These are phyloP conservation scores for Fragaria ananassa DNA, from an alignment of 306 rosid genomes.

Conservation along the genomic window DNA sequence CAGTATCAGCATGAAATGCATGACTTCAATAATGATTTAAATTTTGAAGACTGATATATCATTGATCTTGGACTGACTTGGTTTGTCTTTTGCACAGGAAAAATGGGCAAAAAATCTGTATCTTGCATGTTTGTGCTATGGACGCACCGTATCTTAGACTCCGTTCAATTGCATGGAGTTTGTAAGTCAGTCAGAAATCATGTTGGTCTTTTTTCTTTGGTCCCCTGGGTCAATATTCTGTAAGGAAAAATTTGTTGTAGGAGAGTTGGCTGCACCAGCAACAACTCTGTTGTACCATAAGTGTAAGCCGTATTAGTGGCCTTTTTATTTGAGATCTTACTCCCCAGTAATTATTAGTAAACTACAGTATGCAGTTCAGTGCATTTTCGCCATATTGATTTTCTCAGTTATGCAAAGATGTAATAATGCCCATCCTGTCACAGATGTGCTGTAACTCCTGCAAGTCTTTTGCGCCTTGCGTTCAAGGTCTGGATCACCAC, in stretches of 20 bases:
- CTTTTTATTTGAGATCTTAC: constrained; percentile 11
- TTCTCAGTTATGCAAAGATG: background rate
- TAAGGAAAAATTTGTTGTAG: constrained; percentile 22
- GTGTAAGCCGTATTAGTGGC: constrained; percentile 18
- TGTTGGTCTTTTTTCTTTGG: background rate
- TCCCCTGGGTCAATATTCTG: constrained; percentile 14
- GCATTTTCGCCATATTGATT: background rate
- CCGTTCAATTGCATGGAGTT: constrained; percentile 14
- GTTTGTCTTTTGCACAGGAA: constrained; percentile 50
- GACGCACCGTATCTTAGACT: constrained; percentile 80
- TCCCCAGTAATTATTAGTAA: constrained; percentile 1
- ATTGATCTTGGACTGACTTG: constrained; percentile 5
- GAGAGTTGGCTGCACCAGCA: constrained; percentile 24
- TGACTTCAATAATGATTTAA: background rate
- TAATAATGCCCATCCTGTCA: background rate
- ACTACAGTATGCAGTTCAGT: constrained; percentile 1
- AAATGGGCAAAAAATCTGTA: constrained; percentile 91
- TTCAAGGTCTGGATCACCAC: background rate
- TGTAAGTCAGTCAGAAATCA: constrained; percentile 13
- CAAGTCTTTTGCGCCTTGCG: background rate
- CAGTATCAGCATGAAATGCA: background rate
- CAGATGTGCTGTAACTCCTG: background rate
- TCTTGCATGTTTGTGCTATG: constrained; percentile 83
- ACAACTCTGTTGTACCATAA: constrained; percentile 13
- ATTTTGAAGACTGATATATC: background rate